Percentiles rank a stretch among this genome's conserved stretches.
phyloP scores from a whole-genome alignment of 202 grass and related monocot genomes.

The Alloteropsis angusta region DNA sequence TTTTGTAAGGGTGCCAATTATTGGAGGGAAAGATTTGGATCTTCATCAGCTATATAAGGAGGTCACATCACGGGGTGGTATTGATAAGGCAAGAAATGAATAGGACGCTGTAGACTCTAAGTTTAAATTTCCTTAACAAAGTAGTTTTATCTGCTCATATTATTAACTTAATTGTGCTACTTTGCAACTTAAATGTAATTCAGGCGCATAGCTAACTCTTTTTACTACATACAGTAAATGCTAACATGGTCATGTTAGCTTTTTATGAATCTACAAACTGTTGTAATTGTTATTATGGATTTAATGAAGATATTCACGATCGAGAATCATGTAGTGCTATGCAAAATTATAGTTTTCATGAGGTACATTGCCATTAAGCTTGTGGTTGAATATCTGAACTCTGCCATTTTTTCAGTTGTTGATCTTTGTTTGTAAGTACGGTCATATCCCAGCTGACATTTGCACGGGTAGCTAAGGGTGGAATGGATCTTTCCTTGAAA shows the following conservation, averaged over 20 bases:
- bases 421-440: not conserved
- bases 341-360: not conserved
- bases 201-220: not conserved
- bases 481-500: not conserved
- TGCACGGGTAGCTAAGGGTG: not conserved
- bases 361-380: not conserved
- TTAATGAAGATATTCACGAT: not conserved
- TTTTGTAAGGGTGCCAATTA: slow-evolving; percentile 73
- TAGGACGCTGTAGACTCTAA: not conserved
- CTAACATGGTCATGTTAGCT: not conserved
- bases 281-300: not conserved
- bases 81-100: slow-evolving; percentile 66
- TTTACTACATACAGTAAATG: not conserved
- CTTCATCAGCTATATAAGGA: slow-evolving; percentile 85
- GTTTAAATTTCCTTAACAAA: not conserved
- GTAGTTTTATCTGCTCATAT: slow-evolving; percentile 1
- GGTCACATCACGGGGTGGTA: slow-evolving; percentile 85
- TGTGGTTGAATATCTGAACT: not conserved
- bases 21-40: slow-evolving; percentile 92
- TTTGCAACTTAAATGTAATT: not conserved
- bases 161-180: not conserved
- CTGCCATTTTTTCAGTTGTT: not conserved
- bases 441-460: not conserved
- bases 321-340: not conserved
- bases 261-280: not conserved